Base-by-base conservation (phyloP, 257 asterid species). In the Solanum sitiens region DNA sequence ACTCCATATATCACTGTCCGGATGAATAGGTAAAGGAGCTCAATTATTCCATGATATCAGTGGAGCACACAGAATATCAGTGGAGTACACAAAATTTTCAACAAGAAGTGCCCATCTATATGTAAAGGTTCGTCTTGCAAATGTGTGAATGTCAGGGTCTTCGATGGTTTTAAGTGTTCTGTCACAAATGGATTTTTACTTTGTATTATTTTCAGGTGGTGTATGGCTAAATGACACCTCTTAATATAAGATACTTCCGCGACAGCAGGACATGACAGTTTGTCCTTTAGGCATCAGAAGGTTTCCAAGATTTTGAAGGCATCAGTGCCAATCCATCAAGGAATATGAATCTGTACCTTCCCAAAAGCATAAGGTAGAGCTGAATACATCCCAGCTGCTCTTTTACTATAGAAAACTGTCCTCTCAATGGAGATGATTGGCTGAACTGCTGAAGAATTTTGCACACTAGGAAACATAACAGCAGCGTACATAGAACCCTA, bases 381-480 rank as follows among this genome's bases (percentile, higher is more conserved):
- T 12, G 93, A 90, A 87, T 92, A 92, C 94, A 90, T 90, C 83
- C 89, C 91, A 33, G 91, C 88, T 47, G 91, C 92, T 27, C 84
- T 79, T 83, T 92, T 87, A 12, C 92, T 87, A 35, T 89, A 90
- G 84, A 90, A 90, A 47, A 90, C 94, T 32, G 90, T 86, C 40
- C 92, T 88, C 30, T 89, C 92, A 2, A 87, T 84, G 9, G 92
- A 88, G 35, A 92, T 92, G 44, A 91, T 87, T 15, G 73, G 88
- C 59, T 91, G 92, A 21, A 90, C 93, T 8, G 92, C 50, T 37
- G 90, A 71, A 84, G 92, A 70, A 67, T 91, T 90, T 53, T 91
- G 86, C 59, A 88, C 87, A 32, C 91, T 90, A 25, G 90, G 73
- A 53, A 90, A 87, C 23, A 91, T 73, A 73, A 90, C 67, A 53